phyloP scores from a whole-genome alignment of 176 grass and related monocot genomes.

The Oryza rufipogon region DNA sequence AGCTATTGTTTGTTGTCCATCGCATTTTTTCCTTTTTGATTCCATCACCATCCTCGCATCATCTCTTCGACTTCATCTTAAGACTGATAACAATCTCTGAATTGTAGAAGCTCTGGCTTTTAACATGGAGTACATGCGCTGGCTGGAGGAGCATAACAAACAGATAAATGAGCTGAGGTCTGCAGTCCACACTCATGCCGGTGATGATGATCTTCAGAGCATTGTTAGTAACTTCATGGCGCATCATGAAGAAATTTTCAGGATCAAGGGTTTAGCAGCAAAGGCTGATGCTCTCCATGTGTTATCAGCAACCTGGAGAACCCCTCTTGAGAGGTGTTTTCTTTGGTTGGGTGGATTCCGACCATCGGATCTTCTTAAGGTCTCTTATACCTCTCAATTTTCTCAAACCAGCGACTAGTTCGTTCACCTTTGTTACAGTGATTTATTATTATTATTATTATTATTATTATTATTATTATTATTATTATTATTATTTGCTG shows the following conservation, averaged over 20 bases:
- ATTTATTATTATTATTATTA: no score
- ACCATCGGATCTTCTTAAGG: conserved; percentile 65
- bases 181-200: conserved; percentile 48
- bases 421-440: background rate
- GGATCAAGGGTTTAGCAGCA: conserved; percentile 54
- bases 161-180: conserved; percentile 46
- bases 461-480: background rate
- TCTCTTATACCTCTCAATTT: background rate
- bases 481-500: no score
- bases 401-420: background rate
- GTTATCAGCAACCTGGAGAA: conserved; percentile 62
- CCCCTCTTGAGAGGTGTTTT: conserved; percentile 68
- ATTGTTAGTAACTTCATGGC: conserved; percentile 45
- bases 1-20: background rate
- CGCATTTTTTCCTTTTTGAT: background rate
- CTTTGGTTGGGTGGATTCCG: conserved; percentile 64
- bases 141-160: conserved; percentile 53
- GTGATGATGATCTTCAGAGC: conserved; percentile 46
- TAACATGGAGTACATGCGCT: conserved; percentile 39
- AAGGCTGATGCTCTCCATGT: conserved; percentile 62
- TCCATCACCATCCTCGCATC: background rate
- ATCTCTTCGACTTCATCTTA: no score
- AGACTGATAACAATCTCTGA: background rate
- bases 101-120: conserved; percentile 48
- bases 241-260: conserved; percentile 55